These are phyloP conservation scores for Oryza meridionalis DNA, from an alignment of 176 grass and related monocot genomes.

Conservation along the genomic window DNA sequence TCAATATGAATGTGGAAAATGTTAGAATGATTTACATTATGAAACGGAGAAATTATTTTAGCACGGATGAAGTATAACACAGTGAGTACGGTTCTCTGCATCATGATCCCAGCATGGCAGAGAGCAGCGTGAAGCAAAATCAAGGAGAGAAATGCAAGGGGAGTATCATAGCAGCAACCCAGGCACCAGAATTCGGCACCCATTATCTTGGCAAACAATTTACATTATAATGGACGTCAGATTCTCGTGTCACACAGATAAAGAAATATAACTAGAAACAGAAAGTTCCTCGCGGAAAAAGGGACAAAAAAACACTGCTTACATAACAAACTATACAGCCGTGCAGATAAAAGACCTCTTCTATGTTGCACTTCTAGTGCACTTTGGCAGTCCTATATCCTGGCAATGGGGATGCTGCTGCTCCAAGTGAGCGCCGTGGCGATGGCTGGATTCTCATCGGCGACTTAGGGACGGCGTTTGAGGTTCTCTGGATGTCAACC, in stretches of 20 bases:
- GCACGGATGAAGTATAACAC: neutral
- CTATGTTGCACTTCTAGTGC: slow-evolving; percentile 45
- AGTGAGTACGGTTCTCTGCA: neutral
- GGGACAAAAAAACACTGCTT: neutral
- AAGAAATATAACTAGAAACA: slow-evolving; percentile 35
- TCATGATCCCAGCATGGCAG: neutral
- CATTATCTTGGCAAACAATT: slow-evolving; percentile 5
- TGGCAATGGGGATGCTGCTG: slow-evolving; percentile 51
- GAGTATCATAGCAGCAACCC: neutral
- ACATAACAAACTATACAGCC: slow-evolving; percentile 54
- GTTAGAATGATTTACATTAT: too few relatives aligned
- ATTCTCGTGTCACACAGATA: slow-evolving; percentile 1
- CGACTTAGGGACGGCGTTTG: slow-evolving; percentile 49
- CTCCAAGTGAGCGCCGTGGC: slow-evolving; percentile 43
- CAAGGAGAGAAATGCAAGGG: neutral
- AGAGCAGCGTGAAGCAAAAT: neutral
- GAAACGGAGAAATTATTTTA: too few relatives aligned
- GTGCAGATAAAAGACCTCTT: neutral
- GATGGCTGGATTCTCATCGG: slow-evolving; percentile 56
- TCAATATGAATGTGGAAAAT: too few relatives aligned
- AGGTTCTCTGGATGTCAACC: slow-evolving; percentile 35
- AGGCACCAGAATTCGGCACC: too few relatives aligned
- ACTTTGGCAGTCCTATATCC: slow-evolving; percentile 47
- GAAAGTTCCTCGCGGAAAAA: neutral
- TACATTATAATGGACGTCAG: slow-evolving; percentile 4